Evolutionary conservation across 2,329 filamentous ascomycete species (phyloP), one percentile per base, ranked within the genome.

Genomic region (Aspergillus hiratsukae): DNA sequence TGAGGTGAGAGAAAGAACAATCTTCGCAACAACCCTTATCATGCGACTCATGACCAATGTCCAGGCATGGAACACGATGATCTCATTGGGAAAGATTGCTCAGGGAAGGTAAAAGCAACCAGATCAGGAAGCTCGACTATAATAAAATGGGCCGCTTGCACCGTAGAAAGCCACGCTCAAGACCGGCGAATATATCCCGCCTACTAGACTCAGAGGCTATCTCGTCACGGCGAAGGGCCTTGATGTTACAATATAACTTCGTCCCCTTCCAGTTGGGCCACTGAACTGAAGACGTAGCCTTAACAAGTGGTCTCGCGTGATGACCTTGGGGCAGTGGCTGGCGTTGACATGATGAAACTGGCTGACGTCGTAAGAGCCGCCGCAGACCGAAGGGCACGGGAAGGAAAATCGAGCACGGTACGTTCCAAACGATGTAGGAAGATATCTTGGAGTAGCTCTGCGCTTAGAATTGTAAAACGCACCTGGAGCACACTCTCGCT

Each of bases 11-110:
- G 58, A 54, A 54, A 58, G 51, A 54, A 60, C 58, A 65, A 62
- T 69, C 66, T 69, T 70, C 67, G 62, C 61, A 61, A 59, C 60
- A 65, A 64, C 66, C 66, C 69, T 67, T 65, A 62, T 64, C 64
- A 70, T 71, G 69, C 66, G 61, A 60, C 61, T 66, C 53, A 60
- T 57, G 57, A 61, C 57, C 53, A 56, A 56, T 51, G 58, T 56
- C 58, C 55, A 8, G n/a, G 40, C 21, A 59, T 49, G 48, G 55
- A 55, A 54, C 21, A 52, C 48, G 55, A 53, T 52, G 52, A 52
- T 54, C 29, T 51, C 37, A 56, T 55, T 31, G 53, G 56, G 45
- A 53, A 48, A 55, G 53, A 57, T 17, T 56, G 48, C 25, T 48
- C 54, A 52, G 52, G 46, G 57, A 35, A 27, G 43, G 11, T 11